Evolutionary conservation across 352 stramenopile genomes (phyloP).

Genomic region (Phytophthora hybrid): DNA sequence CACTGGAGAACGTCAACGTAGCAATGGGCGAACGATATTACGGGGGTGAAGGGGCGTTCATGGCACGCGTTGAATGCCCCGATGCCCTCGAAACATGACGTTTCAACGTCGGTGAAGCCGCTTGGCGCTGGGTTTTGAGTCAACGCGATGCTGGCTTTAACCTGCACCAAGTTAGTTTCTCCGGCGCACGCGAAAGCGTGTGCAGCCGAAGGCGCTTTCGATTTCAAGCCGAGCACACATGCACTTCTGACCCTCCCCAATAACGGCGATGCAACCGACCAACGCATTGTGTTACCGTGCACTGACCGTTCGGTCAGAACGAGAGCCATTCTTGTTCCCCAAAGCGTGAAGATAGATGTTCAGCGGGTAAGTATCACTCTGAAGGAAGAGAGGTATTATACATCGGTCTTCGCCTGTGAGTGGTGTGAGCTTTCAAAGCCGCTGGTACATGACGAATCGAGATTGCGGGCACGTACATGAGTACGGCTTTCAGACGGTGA

Average conservation of each 20-base stretch:
- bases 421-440: not conserved
- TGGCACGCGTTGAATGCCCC: conserved; percentile 5
- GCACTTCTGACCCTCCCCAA: conserved; percentile 6
- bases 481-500: not conserved
- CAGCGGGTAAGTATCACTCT: not conserved
- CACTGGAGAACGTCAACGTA: conserved; percentile 11
- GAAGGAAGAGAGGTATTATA: not conserved
- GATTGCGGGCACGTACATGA: not conserved
- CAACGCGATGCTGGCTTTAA: conserved; percentile 12
- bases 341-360: not conserved
- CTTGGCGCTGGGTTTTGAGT: conserved; percentile 6
- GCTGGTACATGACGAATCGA: not conserved
- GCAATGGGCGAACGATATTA: conserved; percentile 4
- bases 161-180: not conserved
- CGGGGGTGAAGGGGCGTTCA: not conserved
- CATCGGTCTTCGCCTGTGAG: not conserved
- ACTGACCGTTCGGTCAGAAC: conserved; percentile 1
- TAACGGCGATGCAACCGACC: conserved; percentile 1
- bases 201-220: conserved; percentile 5
- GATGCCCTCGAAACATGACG: conserved; percentile 8
- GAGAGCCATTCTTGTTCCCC: conserved; percentile 1
- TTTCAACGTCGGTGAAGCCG: conserved; percentile 23
- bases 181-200: not conserved
- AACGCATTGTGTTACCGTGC: not conserved
- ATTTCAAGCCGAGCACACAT: conserved; percentile 10